Percentiles rank a stretch among this genome's conserved stretches.
Conservation (phyloP, 352 stramenopile genomes). For the Pseudoperonospora humuli region DNA sequence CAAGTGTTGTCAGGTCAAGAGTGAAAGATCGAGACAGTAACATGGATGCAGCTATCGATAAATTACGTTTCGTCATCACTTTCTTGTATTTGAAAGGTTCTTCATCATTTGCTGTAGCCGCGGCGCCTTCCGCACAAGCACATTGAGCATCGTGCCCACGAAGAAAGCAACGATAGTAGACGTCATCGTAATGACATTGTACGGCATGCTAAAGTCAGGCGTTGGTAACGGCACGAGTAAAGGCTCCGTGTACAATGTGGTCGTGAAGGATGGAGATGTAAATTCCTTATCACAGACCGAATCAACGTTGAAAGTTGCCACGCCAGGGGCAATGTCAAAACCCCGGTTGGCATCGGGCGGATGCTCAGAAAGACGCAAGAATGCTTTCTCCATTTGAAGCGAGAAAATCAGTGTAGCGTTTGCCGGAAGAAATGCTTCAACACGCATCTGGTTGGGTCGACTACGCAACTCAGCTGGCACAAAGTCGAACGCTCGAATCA, state of each 20-base stretch:
- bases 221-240: conserved; percentile 76
- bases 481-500: conserved; percentile 36
- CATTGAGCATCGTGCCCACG: conserved; percentile 78
- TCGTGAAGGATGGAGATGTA: conserved; percentile 13
- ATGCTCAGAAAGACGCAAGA: conserved; percentile 74
- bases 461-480: conserved; percentile 48
- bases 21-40: too few species aligned
- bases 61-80: conserved; percentile 16
- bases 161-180: conserved; percentile 85
- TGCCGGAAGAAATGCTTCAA: conserved; percentile 45
- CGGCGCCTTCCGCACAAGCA: conserved; percentile 60
- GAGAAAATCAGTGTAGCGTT: conserved; percentile 53
- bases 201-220: conserved; percentile 88
- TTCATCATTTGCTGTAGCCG: conserved; percentile 62
- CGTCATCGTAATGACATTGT: conserved; percentile 88
- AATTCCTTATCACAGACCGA: conserved; percentile 7
- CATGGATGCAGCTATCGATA: too few species aligned
- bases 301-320: conserved; percentile 36
- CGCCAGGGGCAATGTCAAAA: conserved; percentile 68
- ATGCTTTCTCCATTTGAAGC: conserved; percentile 74
- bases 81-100: conserved; percentile 8
- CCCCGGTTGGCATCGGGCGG: conserved; percentile 81
- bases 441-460: conserved; percentile 46
- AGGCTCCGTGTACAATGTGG: conserved; percentile 66
- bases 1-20: too few species aligned